Conservation (phyloP, 208 protist genomes). For the Phytomonas sp. region DNA sequence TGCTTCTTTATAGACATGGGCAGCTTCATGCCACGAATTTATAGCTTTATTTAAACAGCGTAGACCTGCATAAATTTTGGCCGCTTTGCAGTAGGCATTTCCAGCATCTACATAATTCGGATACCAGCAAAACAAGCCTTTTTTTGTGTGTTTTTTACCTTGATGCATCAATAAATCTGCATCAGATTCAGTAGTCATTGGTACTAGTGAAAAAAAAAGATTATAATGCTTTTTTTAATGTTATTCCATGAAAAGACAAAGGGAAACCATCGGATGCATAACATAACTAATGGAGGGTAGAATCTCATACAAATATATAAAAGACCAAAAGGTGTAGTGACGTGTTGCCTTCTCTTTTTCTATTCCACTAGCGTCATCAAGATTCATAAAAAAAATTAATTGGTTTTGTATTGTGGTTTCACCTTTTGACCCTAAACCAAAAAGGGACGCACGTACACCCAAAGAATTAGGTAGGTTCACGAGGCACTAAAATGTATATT, state of each 20-base stretch:
- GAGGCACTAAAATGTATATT: not conserved
- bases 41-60: conserved; percentile 26
- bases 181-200: conserved; percentile 21
- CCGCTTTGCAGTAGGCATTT: conserved; percentile 59
- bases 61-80: conserved; percentile 52
- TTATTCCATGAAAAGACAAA: not conserved
- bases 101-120: conserved; percentile 53
- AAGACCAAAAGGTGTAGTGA: not conserved
- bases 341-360: not conserved
- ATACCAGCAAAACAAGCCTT: conserved; percentile 38
- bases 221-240: not conserved
- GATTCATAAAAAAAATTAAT: not conserved
- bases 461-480: not conserved
- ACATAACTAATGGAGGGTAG: not conserved
- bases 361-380: not conserved
- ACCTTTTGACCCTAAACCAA: not conserved
- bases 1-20: conserved; percentile 35
- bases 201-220: conserved; percentile 8
- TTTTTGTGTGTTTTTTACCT: conserved; percentile 47
- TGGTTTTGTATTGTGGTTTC: not conserved
- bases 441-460: not conserved
- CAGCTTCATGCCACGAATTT: conserved; percentile 34
- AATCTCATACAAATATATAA: not conserved
- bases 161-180: conserved; percentile 44
- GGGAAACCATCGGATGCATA: not conserved